Evolutionary conservation across 129 eudicot species (phyloP), one percentile per base, ranked within the genome.

Genomic region (Glebionis coronaria): DNA sequence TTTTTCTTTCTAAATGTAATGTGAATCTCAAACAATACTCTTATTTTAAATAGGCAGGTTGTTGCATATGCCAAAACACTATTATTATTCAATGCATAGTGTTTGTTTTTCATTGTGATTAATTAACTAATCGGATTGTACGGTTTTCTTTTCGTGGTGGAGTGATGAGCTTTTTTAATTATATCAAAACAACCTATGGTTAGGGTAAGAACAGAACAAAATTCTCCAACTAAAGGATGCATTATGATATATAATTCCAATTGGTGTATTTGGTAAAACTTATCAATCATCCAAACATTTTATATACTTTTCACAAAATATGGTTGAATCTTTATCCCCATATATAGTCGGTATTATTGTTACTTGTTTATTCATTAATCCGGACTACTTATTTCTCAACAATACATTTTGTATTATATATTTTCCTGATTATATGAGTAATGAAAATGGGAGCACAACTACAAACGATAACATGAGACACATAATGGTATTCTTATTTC

Each of bases 321-420:
- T 64, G 69, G 69, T 64, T 64, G 69, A 64, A 44, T 44, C 69
- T 14, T 45, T 18, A 64, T 21, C 53, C 47, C 18, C 21, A n/a
- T 45, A 42, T n/a, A n/a, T n/a, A n/a, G 69, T 64, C 44, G 69
- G 69, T 64, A 64, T 64, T 64, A 64, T 64, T 13, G 69, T 64
- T 64, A 61, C 23, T 31, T 63, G 54, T 20, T 42, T 63, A 14
- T 19, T 44, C 51, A 9, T 52, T 15, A 20, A 52, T 4, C 56
- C 8, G 9, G 9, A 5, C 8, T 31, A 8, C 40, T 31, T 31
- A 31, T 31, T 31, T 31, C 21, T 53, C 13, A 18, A 18, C 18
- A 53, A 8, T 16, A 4, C 25, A 4, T 53, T 51, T 53, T 53
- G 27, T 12, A 29, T 27, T 27, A 0, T 27, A 2, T 0, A 2